These are phyloP conservation scores for Echinosophora koreensis DNA, from an alignment of 306 rosid genomes.

Conservation along the genomic window DNA sequence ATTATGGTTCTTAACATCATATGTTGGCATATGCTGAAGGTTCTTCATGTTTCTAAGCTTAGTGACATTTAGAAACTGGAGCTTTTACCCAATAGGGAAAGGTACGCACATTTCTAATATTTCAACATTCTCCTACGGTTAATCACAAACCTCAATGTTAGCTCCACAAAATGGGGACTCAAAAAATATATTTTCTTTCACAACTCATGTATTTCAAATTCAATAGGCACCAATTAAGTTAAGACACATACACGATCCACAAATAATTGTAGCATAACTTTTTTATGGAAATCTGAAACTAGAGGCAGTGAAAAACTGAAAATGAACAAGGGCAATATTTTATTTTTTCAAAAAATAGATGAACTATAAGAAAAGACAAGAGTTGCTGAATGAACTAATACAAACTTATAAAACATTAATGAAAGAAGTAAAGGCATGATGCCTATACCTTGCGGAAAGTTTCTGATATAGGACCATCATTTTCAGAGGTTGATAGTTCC, in stretches of 20 bases:
- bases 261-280: not conserved
- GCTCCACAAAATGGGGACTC: not conserved
- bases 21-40: conserved; percentile 10
- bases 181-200: not conserved
- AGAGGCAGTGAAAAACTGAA: conserved; percentile 4
- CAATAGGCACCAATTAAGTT: conserved; percentile 23
- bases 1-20: not conserved
- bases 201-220: conserved; percentile 33
- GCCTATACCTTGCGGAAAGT: conserved; percentile 70
- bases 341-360: not conserved
- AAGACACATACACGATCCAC: not conserved
- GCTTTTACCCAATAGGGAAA: conserved; percentile 4
- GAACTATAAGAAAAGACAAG: not conserved
- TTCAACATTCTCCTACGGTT: conserved; percentile 15
- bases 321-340: conserved; percentile 15
- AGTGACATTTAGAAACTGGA: not conserved
- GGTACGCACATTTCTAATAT: conserved; percentile 6
- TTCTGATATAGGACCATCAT: conserved; percentile 84
- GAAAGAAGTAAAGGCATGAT: conserved; percentile 18
- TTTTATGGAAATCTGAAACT: conserved; percentile 25
- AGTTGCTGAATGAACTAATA: conserved; percentile 4
- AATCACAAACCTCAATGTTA: conserved; percentile 30
- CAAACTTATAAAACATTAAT: conserved; percentile 9
- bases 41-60: not conserved
- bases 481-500: conserved; percentile 82